These are phyloP conservation scores for Amphichorda felina DNA, from an alignment of 2,329 filamentous ascomycete species.

Conservation along the genomic window DNA sequence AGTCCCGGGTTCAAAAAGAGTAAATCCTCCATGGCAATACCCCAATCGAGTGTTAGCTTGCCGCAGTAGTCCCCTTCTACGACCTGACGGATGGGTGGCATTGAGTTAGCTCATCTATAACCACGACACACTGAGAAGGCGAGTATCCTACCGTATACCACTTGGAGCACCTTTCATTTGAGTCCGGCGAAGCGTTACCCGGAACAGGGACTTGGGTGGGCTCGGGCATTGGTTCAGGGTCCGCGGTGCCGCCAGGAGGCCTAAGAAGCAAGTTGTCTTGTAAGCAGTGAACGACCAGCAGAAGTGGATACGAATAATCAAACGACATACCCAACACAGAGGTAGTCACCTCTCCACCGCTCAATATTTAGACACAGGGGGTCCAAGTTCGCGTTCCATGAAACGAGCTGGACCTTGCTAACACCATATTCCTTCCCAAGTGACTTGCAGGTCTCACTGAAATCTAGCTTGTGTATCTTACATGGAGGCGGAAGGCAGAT, in stretches of 20 bases:
- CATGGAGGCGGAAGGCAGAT: not conserved
- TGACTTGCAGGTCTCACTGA: not conserved
- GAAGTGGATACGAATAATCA: not conserved
- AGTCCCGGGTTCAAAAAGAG: too few relatives aligned
- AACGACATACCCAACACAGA: not conserved
- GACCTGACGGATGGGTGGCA: too few relatives aligned
- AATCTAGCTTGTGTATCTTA: not conserved
- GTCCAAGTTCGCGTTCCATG: conserved; percentile 8
- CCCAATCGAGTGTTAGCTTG: too few relatives aligned
- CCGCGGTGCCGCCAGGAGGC: too few relatives aligned
- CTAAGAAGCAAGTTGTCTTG: not conserved
- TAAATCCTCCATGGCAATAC: too few relatives aligned
- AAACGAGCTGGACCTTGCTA: conserved; percentile 8
- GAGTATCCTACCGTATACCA: not conserved
- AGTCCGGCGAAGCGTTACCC: not conserved
- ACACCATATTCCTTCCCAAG: conserved; percentile 4
- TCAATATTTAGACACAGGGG: not conserved
- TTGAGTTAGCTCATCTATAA: too few relatives aligned
- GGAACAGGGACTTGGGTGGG: not conserved
- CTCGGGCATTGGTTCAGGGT: not conserved
- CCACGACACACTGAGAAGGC: too few relatives aligned
- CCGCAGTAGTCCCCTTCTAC: too few relatives aligned
- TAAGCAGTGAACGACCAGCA: too few relatives aligned
- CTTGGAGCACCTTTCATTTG: not conserved
- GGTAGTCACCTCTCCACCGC: not conserved